These are phyloP conservation scores for Fibroporia radiculosa DNA, from an alignment of 768 basidiomycete genomes.

Conservation along the genomic window DNA sequence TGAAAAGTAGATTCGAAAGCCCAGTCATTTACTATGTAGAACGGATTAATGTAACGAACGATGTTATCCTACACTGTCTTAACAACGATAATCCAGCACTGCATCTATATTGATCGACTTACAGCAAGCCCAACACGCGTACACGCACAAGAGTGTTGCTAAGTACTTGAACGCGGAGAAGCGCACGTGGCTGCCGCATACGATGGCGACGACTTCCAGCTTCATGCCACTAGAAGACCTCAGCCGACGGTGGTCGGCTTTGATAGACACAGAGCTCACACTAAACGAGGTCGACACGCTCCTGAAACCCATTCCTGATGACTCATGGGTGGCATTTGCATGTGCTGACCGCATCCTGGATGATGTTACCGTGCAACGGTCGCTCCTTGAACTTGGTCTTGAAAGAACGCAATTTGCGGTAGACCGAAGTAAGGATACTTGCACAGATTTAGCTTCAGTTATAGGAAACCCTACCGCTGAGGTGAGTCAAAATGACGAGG, in stretches of 20 bases:
- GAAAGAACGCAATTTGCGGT: constrained; percentile 45
- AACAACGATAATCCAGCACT: too few species aligned
- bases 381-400: constrained; percentile 57
- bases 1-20: background rate
- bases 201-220: constrained; percentile 20
- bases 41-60: too few species aligned
- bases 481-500: constrained; percentile 4
- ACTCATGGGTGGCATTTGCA: constrained; percentile 74
- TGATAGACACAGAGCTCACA: constrained; percentile 53
- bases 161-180: too few species aligned
- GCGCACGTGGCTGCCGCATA: constrained; percentile 17
- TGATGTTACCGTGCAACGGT: constrained; percentile 44
- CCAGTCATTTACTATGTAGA: too few species aligned
- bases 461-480: constrained; percentile 16
- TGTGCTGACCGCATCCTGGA: constrained; percentile 62
- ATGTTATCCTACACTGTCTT: too few species aligned
- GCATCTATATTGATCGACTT: too few species aligned
- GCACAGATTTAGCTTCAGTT: too few species aligned
- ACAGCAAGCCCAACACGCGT: too few species aligned
- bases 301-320: constrained; percentile 49
- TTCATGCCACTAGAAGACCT: constrained; percentile 26
- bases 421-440: constrained; percentile 38
- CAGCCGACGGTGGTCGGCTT: constrained; percentile 39
- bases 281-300: constrained; percentile 36
- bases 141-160: too few species aligned